Evolutionary conservation across 805 yeast species (phyloP), one percentile per base, ranked within the genome.

Genomic region (Candida nonsorbophila): DNA sequence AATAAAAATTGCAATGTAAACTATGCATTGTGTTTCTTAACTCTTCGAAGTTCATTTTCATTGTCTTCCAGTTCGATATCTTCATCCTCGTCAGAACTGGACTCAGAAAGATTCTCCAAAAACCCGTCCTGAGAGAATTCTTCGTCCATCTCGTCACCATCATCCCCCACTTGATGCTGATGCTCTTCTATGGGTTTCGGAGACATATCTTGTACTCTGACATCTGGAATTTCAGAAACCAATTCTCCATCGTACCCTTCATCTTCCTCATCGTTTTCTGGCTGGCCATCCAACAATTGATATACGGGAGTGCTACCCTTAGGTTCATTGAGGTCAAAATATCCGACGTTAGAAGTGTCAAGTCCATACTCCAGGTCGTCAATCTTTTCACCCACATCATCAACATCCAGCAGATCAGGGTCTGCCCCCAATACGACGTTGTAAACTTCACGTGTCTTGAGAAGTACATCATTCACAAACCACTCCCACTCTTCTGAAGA

Each of bases 371-470:
- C 4, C n/a, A n/a, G n/a, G n/a, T n/a, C n/a, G n/a, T n/a, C n/a
- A n/a, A n/a, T n/a, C n/a, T n/a, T n/a, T n/a, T n/a, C 5, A 25
- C 16, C n/a, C n/a, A n/a, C n/a, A n/a, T n/a, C n/a, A 4, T 24
- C 28, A 15, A 7, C 17, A 18, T 26, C 29, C 6, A 7, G 6
- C n/a, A 18, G 9, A 18, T 18, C 20, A 18, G 20, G 10, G 20
- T 18, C 51, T 10, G 75, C 72, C 3, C 79, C 80, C 17, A 74
- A 49, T 3, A 74, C 77, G 16, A 70, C 76, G 47, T 72, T 74
- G 43, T 74, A 73, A 52, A 72, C 64, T 29, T 72, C 74, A 36
- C 77, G 59, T 7, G 77, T 71, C 30, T 71, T 70, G 28, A 70
- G 58, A 24, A 74, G 49, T 12, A 68, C 56, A 7, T 65, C 70